A percentile compares a stretch with the other conserved stretches of the same genome.
phyloP scores from a whole-genome alignment of 129 eudicot genomes.

The Deinandra increscens region DNA sequence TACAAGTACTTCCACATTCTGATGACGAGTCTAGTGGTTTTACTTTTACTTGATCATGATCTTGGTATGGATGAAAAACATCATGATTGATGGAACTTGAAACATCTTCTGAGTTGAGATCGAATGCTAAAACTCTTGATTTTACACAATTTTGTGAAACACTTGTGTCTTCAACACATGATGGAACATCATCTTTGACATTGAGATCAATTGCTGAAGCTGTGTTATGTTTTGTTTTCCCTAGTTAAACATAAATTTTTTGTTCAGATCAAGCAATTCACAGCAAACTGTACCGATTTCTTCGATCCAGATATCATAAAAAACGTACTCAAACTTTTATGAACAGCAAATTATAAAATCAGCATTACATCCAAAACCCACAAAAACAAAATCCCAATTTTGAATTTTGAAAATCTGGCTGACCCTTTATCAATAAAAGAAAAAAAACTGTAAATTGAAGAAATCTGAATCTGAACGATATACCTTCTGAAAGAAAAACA shows the following conservation, averaged over 20 bases:
- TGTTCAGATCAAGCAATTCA: conserved; percentile 13
- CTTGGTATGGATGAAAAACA: conserved; percentile 34
- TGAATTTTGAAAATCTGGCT: not conserved
- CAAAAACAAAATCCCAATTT: not conserved
- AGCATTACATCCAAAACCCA: not conserved
- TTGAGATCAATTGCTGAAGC: conserved; percentile 54
- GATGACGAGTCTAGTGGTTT: conserved; percentile 48
- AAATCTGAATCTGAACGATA: not conserved
- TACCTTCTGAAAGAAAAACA: conserved; percentile 55
- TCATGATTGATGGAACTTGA: conserved; percentile 52
- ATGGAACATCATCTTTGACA: conserved; percentile 33
- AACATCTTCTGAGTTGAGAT: conserved; percentile 63
- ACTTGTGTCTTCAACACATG: conserved; percentile 27
- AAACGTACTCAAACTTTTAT: conserved; percentile 12
- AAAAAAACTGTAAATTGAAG: not conserved
- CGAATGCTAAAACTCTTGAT: conserved; percentile 38
- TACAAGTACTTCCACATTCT: conserved; percentile 64
- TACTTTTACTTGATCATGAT: conserved; percentile 26
- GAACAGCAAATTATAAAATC: too few species aligned
- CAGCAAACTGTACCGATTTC: conserved; percentile 9
- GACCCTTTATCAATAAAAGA: not conserved
- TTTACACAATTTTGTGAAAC: conserved; percentile 20
- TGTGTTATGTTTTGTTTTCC: conserved; percentile 15
- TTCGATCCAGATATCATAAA: too few species aligned
- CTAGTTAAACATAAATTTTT: conserved; percentile 26